Conservation (phyloP, 73 alveolate species). For the Symbiodinium natans region DNA sequence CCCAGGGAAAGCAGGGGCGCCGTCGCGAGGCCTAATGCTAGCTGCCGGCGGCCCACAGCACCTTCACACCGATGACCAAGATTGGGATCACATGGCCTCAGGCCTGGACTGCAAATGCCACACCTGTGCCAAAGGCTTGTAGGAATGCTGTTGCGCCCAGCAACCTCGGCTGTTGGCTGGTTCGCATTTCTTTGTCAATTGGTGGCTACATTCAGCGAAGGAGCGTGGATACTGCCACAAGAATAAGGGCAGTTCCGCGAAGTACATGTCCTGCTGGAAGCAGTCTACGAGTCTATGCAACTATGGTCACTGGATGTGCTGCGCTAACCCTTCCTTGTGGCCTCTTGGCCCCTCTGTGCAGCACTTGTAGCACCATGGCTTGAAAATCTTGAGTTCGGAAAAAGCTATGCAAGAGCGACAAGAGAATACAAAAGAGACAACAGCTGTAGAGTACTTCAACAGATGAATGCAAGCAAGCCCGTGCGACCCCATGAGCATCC, state of each 20-base stretch:
- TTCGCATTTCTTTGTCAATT: no score
- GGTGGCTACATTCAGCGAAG: no score
- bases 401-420: background rate
- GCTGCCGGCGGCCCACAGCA: background rate
- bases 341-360: background rate
- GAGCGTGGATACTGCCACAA: background rate
- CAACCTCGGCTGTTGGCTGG: background rate
- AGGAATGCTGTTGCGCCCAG: background rate
- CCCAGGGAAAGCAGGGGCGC: background rate
- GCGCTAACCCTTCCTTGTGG: background rate
- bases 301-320: no score
- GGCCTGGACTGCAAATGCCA: background rate
- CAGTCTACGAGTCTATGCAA: background rate
- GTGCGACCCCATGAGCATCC: no score
- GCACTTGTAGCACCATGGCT: background rate
- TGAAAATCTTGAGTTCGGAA: background rate
- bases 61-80: no score
- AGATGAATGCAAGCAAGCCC: no score
- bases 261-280: background rate
- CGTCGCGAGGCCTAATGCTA: background rate
- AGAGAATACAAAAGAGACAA: background rate
- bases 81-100: no score
- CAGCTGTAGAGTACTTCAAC: background rate
- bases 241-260: background rate
- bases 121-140: background rate